These are phyloP conservation scores for Butyriboletus loyo DNA, from an alignment of 768 basidiomycete species.

Conservation along the genomic window DNA sequence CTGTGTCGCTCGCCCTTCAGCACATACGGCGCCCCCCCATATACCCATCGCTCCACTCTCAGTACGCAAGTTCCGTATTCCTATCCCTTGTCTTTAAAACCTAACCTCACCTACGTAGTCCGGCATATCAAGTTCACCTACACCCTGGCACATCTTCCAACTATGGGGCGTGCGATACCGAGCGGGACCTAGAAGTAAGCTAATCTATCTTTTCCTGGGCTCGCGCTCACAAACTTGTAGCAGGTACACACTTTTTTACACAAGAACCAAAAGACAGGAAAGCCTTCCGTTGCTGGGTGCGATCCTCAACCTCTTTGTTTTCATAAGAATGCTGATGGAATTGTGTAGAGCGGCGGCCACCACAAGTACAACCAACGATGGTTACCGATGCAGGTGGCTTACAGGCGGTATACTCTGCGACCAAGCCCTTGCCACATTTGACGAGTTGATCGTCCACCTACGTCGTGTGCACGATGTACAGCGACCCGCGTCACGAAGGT, in stretches of 20 bases:
- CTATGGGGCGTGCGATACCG: no score
- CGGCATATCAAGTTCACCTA: not conserved
- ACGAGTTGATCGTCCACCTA: not conserved
- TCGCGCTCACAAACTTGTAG: not conserved
- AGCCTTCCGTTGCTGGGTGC: not conserved
- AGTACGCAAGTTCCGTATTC: not conserved
- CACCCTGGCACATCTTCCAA: no score
- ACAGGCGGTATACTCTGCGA: not conserved
- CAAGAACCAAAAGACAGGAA: no score
- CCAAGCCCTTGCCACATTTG: not conserved
- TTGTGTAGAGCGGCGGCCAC: not conserved
- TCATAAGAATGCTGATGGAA: not conserved
- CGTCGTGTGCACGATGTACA: not conserved
- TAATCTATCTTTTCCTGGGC: not conserved
- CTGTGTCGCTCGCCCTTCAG: rapidly evolving
- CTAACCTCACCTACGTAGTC: not conserved
- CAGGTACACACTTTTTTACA: not conserved
- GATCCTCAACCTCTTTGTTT: not conserved
- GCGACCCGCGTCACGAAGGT: not conserved
- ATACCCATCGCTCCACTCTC: no score
- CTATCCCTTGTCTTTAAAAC: not conserved
- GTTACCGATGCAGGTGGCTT: not conserved
- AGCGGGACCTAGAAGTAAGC: no score
- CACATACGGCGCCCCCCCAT: no score
- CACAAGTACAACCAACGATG: not conserved